Percentiles rank a stretch among this genome's conserved stretches.
Evolutionary conservation across 2,329 filamentous ascomycete genomes (phyloP).

Genomic region (Paraphaeosphaeria minitans): DNA sequence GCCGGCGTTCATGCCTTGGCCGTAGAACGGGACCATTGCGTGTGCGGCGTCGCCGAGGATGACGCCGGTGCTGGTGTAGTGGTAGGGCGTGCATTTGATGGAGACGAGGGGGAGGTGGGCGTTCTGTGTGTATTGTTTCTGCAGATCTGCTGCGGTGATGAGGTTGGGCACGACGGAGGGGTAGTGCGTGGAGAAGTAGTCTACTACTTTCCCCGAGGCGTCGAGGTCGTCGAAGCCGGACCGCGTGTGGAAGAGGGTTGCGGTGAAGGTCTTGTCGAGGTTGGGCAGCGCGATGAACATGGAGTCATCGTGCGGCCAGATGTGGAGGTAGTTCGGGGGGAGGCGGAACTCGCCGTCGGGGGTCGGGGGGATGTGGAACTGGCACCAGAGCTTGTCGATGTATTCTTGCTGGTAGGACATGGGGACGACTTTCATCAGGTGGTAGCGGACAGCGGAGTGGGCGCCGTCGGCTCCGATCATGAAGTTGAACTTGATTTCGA

Average conservation of each 20-base stretch:
- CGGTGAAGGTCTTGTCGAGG: slow-evolving; percentile 91
- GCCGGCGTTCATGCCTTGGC: slow-evolving; percentile 96
- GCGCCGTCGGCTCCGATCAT: slow-evolving; percentile 95
- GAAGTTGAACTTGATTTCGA: slow-evolving; percentile 86
- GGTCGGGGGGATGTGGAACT: slow-evolving; percentile 77
- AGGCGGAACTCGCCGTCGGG: slow-evolving; percentile 69
- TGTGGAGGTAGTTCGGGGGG: slow-evolving; percentile 91
- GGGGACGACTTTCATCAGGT: slow-evolving; percentile 92
- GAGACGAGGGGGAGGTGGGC: slow-evolving; percentile 91
- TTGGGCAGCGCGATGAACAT: slow-evolving; percentile 98
- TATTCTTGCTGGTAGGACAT: slow-evolving; percentile 95
- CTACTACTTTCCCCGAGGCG: slow-evolving; percentile 62
- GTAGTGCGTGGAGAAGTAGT: slow-evolving; percentile 83
- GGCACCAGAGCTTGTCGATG: slow-evolving; percentile 96
- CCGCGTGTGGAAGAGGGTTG: slow-evolving; percentile 86
- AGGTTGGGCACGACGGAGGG: slow-evolving; percentile 77
- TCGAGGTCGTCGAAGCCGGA: slow-evolving; percentile 72
- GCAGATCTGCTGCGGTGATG: slow-evolving; percentile 70
- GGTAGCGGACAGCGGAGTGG: slow-evolving; percentile 87
- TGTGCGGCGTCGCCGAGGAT: slow-evolving; percentile 94
- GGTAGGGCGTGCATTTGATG: slow-evolving; percentile 90
- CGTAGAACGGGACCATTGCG: slow-evolving; percentile 98
- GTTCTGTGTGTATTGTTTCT: slow-evolving; percentile 76
- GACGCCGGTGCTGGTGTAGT: slow-evolving; percentile 75
- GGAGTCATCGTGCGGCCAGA: slow-evolving; percentile 91